Evolutionary conservation across 768 basidiomycete genomes (phyloP).

Genomic region (Pulveroboletus sp.): DNA sequence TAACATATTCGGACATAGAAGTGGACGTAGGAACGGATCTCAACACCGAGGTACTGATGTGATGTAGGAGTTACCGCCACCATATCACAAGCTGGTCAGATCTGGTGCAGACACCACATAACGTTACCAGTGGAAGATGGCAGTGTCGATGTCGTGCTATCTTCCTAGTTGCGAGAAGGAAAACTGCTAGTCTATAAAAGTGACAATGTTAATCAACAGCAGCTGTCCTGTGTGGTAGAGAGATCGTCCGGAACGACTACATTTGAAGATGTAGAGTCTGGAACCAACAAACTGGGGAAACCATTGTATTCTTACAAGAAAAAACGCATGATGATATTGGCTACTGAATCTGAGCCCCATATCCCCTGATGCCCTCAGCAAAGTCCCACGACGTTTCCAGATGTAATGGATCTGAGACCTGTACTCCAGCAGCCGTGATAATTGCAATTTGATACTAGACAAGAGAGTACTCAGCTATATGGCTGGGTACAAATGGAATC

Average conservation of each 20-base stretch:
- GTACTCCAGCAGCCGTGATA: conserved; percentile 70
- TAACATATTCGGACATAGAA: background rate
- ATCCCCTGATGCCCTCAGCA: conserved; percentile 87
- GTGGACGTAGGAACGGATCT: background rate
- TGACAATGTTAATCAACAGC: background rate
- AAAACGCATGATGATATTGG: background rate
- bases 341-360: conserved; percentile 87
- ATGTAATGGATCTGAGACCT: conserved; percentile 72
- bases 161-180: background rate
- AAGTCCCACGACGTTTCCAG: conserved; percentile 86
- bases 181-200: background rate
- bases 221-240: background rate
- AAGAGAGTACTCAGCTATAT: background rate
- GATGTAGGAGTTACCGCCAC: conserved; percentile 24
- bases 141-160: background rate
- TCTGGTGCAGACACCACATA: background rate
- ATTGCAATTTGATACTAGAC: conserved; percentile 91
- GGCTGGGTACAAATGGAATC: background rate
- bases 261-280: background rate
- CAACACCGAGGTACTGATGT: conserved; percentile 18
- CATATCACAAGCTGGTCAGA: conserved; percentile 18
- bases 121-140: background rate
- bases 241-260: background rate
- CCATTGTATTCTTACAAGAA: conserved; percentile 7
- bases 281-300: background rate